Percentiles rank a stretch among this genome's conserved stretches.
These are phyloP conservation scores for Alternaria triticina DNA, from an alignment of 2,329 filamentous ascomycete genomes.

Conservation along the genomic window DNA sequence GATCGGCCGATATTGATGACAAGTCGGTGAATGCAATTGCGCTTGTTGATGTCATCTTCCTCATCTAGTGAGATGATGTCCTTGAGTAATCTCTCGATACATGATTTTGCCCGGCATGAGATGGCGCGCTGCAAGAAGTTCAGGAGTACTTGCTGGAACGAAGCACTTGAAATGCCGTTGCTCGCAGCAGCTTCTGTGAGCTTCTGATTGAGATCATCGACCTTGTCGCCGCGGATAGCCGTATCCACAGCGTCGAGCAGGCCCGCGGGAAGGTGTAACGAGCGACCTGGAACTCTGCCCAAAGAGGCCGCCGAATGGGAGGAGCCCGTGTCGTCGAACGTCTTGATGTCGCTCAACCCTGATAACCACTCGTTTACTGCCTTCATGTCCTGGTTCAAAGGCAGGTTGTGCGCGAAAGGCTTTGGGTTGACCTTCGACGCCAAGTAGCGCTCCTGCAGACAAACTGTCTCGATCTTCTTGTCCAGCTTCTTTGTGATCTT, in stretches of 20 bases:
- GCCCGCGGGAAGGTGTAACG: slow-evolving; percentile 72
- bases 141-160: slow-evolving; percentile 72
- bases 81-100: slow-evolving; percentile 73
- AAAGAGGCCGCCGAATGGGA: slow-evolving; percentile 73
- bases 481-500: slow-evolving; percentile 99
- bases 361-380: slow-evolving; percentile 92
- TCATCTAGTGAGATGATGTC: slow-evolving; percentile 78
- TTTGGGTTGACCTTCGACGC: slow-evolving; percentile 88
- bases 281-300: slow-evolving; percentile 76
- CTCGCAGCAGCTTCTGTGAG: slow-evolving; percentile 65
- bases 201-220: slow-evolving; percentile 60
- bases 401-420: slow-evolving; percentile 80
- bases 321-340: slow-evolving; percentile 76
- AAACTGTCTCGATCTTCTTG: slow-evolving; percentile 82
- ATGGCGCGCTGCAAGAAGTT: slow-evolving; percentile 82
- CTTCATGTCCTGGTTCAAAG: slow-evolving; percentile 65
- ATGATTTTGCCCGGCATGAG: slow-evolving; percentile 70
- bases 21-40: slow-evolving; percentile 90
- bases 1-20: slow-evolving; percentile 90
- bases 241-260: slow-evolving; percentile 75
- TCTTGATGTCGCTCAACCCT: slow-evolving; percentile 76
- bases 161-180: slow-evolving; percentile 55
- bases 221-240: slow-evolving; percentile 73
- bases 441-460: slow-evolving; percentile 84
- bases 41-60: slow-evolving; percentile 88